Percentiles rank a stretch among this genome's conserved stretches.
Evolutionary conservation across 2,329 filamentous ascomycete species (phyloP).

Genomic region (Neopestalotiopsis sp.): DNA sequence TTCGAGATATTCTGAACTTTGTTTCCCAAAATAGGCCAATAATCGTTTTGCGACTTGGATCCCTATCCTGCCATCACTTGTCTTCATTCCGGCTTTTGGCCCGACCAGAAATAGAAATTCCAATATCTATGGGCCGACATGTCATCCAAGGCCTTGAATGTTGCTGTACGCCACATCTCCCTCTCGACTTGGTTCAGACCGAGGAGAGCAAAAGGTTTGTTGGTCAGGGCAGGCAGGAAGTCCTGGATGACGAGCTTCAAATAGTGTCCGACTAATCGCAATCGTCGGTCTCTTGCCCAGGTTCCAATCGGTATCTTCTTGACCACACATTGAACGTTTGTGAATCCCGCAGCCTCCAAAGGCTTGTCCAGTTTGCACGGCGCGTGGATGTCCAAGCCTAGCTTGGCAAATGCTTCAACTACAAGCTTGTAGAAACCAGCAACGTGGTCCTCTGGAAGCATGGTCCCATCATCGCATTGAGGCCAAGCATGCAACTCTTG

Average conservation of each 20-base stretch:
- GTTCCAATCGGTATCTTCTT: conserved; percentile 24
- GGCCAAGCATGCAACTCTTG: conserved; percentile 49
- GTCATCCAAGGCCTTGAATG: conserved; percentile 21
- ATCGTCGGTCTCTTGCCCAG: conserved; percentile 21
- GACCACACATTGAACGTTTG: conserved; percentile 22
- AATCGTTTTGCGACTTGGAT: background rate
- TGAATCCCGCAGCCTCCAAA: conserved; percentile 45
- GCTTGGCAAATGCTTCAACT: conserved; percentile 34
- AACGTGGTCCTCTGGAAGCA: conserved; percentile 45
- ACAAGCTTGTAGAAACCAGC: conserved; percentile 34
- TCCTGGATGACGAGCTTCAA: conserved; percentile 23
- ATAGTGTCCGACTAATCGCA: conserved; percentile 22
- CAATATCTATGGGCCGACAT: conserved; percentile 24
- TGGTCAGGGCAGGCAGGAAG: conserved; percentile 22
- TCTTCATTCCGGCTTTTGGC: conserved; percentile 22
- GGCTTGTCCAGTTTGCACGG: conserved; percentile 36
- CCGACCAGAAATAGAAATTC: conserved; percentile 27
- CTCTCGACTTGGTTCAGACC: conserved; percentile 24
- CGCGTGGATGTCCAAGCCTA: conserved; percentile 46
- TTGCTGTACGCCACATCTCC: conserved; percentile 23
- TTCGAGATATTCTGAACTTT: background rate
- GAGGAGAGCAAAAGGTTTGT: conserved; percentile 19
- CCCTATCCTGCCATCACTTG: background rate
- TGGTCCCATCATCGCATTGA: conserved; percentile 46
- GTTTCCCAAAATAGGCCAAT: background rate